Percentiles rank a stretch among this genome's conserved stretches.
These are phyloP conservation scores for Apium graveolens DNA, from an alignment of 129 eudicot species.

Conservation along the genomic window DNA sequence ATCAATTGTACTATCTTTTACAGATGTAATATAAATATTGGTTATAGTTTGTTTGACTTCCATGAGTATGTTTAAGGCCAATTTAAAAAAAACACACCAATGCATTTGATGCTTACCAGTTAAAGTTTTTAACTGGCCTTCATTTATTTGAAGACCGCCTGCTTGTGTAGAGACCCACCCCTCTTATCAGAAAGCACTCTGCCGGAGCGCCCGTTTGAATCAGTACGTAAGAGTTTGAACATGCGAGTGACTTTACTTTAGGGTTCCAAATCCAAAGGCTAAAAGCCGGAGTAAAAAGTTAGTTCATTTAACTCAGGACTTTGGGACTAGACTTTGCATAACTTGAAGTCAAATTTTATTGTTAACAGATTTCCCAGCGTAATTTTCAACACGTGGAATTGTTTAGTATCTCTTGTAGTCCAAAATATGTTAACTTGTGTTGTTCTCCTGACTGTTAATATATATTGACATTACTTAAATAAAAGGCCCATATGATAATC, in stretches of 20 bases:
- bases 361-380: not conserved
- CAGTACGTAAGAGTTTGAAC: no score
- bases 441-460: not conserved
- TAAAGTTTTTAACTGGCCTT: not conserved
- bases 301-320: not conserved
- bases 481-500: not conserved
- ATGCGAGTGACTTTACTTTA: no score
- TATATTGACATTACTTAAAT: not conserved
- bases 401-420: not conserved
- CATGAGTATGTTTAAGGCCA: not conserved
- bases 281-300: no score
- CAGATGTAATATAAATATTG: not conserved
- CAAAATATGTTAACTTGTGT: not conserved
- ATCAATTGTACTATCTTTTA: not conserved
- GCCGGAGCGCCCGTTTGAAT: no score
- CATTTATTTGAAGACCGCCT: no score
- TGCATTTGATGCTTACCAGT: not conserved
- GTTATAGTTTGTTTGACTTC: not conserved
- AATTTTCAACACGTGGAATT: not conserved
- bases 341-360: not conserved
- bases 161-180: no score
- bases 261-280: no score
- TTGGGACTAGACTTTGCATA: not conserved
- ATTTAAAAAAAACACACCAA: not conserved
- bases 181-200: no score